Conservation (phyloP, 768 basidiomycete genomes). For the Auricularia sp. region DNA sequence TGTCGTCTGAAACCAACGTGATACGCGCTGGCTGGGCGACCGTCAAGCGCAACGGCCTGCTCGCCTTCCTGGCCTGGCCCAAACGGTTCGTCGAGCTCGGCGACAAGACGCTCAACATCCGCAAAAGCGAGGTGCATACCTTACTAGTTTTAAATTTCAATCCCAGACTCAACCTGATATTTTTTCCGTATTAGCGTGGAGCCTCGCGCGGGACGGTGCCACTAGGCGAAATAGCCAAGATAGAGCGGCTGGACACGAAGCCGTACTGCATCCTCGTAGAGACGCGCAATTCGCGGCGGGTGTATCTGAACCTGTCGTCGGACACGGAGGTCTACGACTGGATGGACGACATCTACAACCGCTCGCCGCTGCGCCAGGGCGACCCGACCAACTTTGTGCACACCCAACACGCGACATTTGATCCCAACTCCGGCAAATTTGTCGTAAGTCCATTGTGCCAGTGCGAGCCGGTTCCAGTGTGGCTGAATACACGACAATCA, state of each 20-base stretch:
- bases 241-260: background rate
- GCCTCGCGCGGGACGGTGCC: background rate
- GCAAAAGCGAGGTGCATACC: background rate
- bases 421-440: background rate
- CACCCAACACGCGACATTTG: background rate
- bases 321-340: background rate
- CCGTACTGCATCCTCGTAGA: constrained; percentile 2
- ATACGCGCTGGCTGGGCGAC: background rate
- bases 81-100: background rate
- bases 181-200: background rate
- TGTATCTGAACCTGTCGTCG: background rate
- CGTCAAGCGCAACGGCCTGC: background rate
- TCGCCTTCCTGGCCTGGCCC: background rate
- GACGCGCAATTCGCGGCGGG: background rate
- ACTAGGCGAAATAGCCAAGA: background rate
- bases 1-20: background rate
- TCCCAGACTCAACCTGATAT: too few species aligned
- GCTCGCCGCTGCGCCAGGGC: background rate
- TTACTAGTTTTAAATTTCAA: too few species aligned
- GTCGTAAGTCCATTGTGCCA: background rate
- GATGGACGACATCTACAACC: background rate
- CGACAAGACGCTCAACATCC: background rate
- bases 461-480: background rate
- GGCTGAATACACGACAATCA: background rate
- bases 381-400: constrained; percentile 1